phyloP scores from a whole-genome alignment of 1,139 yeast genomes.

The Diutina siamensis region DNA sequence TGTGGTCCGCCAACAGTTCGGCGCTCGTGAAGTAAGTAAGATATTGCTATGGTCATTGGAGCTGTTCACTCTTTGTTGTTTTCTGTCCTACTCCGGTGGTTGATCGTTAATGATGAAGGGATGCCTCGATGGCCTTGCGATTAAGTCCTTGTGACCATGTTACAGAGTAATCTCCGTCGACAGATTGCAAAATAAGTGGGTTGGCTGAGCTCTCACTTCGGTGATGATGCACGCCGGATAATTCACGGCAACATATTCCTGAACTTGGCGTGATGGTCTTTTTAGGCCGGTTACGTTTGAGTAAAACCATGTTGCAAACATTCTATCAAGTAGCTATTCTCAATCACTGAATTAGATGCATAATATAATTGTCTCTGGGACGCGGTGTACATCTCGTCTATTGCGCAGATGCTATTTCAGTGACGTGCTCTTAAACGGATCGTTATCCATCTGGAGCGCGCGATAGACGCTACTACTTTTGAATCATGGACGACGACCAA shows the following conservation, averaged over 20 bases:
- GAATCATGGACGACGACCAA: not conserved
- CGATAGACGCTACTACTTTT: no score
- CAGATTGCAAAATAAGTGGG: conserved; percentile 58
- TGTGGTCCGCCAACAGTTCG: conserved; percentile 38
- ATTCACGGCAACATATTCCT: conserved; percentile 79
- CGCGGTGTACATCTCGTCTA: no score
- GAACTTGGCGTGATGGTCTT: conserved; percentile 70
- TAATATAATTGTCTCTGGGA: no score
- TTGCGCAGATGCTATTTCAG: no score
- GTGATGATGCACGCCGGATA: conserved; percentile 44
- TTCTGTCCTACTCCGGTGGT: conserved; percentile 44
- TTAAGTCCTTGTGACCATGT: conserved; percentile 25
- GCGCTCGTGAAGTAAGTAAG: conserved; percentile 55
- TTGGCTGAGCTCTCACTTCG: conserved; percentile 49
- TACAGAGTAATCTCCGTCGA: conserved; percentile 83
- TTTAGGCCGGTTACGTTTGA: conserved; percentile 70
- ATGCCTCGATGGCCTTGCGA: conserved; percentile 6
- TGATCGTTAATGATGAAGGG: conserved; percentile 35
- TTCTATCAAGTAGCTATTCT: not conserved
- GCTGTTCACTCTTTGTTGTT: conserved; percentile 7
- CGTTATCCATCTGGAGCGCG: no score
- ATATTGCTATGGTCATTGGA: not conserved
- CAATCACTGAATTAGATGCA: no score
- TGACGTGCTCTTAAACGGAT: no score
- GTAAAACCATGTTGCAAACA: conserved; percentile 36